Percentiles rank a stretch among this genome's conserved stretches.
These are phyloP conservation scores for Podospora anserina DNA, from an alignment of 495 filamentous ascomycete species.

Conservation along the genomic window DNA sequence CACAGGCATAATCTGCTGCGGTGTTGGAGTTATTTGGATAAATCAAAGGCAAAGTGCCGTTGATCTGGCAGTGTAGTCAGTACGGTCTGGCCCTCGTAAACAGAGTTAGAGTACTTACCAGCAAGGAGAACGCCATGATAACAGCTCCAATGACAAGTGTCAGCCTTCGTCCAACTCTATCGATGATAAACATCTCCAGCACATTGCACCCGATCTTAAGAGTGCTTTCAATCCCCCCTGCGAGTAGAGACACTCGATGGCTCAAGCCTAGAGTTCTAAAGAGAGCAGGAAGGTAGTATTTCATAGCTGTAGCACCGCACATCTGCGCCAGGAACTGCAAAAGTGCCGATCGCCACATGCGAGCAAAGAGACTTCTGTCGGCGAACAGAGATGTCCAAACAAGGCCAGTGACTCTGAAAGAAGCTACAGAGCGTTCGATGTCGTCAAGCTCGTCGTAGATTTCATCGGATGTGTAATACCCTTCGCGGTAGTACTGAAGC, in stretches of 20 bases:
- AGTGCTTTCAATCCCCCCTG: constrained; percentile 50
- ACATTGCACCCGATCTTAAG: constrained; percentile 51
- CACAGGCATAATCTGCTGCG: constrained; percentile 48
- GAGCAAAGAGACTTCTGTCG: constrained; percentile 37
- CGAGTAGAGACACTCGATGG: constrained; percentile 44
- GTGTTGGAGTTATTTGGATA: constrained; percentile 52
- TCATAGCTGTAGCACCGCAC: constrained; percentile 55
- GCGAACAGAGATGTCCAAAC: constrained; percentile 41
- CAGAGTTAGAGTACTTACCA: constrained; percentile 33
- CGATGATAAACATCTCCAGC: constrained; percentile 50
- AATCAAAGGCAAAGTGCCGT: constrained; percentile 48
- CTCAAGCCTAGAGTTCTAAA: constrained; percentile 47
- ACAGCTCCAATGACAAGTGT: constrained; percentile 43
- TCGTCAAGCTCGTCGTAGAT: constrained; percentile 36
- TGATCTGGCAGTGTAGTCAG: constrained; percentile 39
- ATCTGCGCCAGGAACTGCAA: constrained; percentile 55
- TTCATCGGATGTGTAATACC: constrained; percentile 34
- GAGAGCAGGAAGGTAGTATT: constrained; percentile 52
- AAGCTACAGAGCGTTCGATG: constrained; percentile 39
- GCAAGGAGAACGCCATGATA: constrained; percentile 47
- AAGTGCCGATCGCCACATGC: constrained; percentile 46
- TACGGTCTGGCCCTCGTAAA: neutral
- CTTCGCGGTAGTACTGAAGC: constrained; percentile 46
- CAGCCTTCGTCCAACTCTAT: constrained; percentile 43
- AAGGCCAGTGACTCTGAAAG: constrained; percentile 30